phyloP scores from a whole-genome alignment of 331 rosid species.

The Acacia concinna region DNA sequence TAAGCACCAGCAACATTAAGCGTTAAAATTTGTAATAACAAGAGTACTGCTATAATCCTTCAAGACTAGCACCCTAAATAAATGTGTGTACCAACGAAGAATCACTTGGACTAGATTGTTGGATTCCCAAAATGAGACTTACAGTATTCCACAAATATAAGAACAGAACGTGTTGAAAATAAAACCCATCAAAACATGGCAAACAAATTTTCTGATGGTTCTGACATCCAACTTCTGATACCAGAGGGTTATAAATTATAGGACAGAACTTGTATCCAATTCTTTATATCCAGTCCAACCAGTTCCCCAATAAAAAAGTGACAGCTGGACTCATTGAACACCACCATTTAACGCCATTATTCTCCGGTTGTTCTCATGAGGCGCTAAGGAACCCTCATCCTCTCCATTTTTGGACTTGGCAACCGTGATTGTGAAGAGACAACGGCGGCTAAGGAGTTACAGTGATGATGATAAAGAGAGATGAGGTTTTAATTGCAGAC shows the following conservation, averaged over 20 bases:
- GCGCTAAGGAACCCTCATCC: too few relatives aligned
- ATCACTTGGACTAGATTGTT: not conserved
- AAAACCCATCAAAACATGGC: not conserved
- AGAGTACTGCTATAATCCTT: not conserved
- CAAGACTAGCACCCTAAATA: not conserved
- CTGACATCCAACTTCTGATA: slow-evolving; percentile 4
- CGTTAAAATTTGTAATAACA: slow-evolving; percentile 7
- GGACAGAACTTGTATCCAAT: too few relatives aligned
- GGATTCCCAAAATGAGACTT: slow-evolving; percentile 3
- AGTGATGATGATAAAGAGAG: too few relatives aligned
- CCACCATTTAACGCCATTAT: too few relatives aligned
- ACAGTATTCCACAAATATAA: not conserved
- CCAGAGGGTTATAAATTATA: slow-evolving; percentile 7
- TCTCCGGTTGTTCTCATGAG: too few relatives aligned
- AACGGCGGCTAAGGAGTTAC: too few relatives aligned
- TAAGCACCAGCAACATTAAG: slow-evolving; percentile 28
- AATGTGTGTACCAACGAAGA: slow-evolving; percentile 14
- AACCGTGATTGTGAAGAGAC: too few relatives aligned
- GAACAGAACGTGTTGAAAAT: not conserved
- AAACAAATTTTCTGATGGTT: not conserved
- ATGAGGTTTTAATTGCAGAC: too few relatives aligned
- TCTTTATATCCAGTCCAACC: too few relatives aligned
- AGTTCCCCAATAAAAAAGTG: too few relatives aligned
- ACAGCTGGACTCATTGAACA: too few relatives aligned
- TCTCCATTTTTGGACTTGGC: too few relatives aligned